These are phyloP conservation scores for Canavalia gladiata DNA, from an alignment of 306 rosid genomes.

Conservation along the genomic window DNA sequence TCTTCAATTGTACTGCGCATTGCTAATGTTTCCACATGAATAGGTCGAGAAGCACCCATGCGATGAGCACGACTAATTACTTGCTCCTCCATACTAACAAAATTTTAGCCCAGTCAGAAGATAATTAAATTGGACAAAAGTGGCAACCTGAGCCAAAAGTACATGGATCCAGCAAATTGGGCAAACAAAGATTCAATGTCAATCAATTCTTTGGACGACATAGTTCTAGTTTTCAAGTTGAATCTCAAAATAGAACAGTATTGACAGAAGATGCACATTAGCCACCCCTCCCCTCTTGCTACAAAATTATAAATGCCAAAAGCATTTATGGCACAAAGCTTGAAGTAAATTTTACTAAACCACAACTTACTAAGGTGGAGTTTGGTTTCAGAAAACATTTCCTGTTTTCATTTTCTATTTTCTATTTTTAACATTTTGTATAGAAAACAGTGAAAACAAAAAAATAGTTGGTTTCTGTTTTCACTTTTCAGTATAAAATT, in stretches of 20 bases:
- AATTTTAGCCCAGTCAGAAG: constrained; percentile 41
- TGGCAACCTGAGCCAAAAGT: background rate
- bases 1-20: constrained; percentile 97
- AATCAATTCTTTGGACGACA: constrained; percentile 29
- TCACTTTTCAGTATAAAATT: too few species aligned
- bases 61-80: constrained; percentile 99
- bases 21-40: constrained; percentile 91
- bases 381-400: too few species aligned
- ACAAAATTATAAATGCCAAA: constrained; percentile 31
- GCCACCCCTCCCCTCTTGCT: constrained; percentile 1
- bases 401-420: too few species aligned
- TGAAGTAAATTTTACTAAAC: background rate
- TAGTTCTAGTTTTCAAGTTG: background rate
- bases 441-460: too few species aligned
- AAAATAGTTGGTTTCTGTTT: too few species aligned
- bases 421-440: too few species aligned
- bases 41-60: constrained; percentile 97
- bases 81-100: constrained; percentile 94
- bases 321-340: background rate
- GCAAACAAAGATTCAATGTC: background rate
- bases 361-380: background rate
- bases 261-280: constrained; percentile 32
- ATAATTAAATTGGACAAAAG: constrained; percentile 38
- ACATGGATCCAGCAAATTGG: constrained; percentile 11
- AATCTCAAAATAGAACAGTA: constrained; percentile 3